A percentile compares a stretch with the other conserved stretches of the same genome.
Evolutionary conservation across 805 yeast species (phyloP).

Genomic region (Starmerella riodocensis): DNA sequence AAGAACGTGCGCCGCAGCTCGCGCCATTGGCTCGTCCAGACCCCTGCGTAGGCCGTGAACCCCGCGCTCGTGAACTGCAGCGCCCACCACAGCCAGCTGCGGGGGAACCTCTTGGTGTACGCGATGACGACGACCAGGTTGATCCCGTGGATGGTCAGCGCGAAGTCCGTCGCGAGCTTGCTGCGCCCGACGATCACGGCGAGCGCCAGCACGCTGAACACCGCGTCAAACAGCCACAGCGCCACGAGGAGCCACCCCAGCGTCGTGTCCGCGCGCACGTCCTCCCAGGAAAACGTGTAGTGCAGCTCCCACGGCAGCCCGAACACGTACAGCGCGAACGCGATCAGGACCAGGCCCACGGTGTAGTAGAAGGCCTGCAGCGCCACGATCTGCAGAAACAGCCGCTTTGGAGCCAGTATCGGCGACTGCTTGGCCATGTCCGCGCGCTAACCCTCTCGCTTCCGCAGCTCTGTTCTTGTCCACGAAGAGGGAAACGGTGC

Average conservation of each 20-base stretch:
- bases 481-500: no score
- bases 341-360: slow-evolving; percentile 55
- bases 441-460: no score
- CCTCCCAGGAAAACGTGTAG: slow-evolving; percentile 74
- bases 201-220: slow-evolving; percentile 71
- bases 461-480: no score
- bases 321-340: slow-evolving; percentile 48
- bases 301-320: slow-evolving; percentile 56
- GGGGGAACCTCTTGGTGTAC: slow-evolving; percentile 55
- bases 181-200: slow-evolving; percentile 83
- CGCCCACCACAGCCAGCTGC: slow-evolving; percentile 69
- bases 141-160: slow-evolving; percentile 77
- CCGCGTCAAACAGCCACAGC: slow-evolving; percentile 72
- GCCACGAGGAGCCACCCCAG: slow-evolving; percentile 62
- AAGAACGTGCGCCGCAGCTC: slow-evolving; percentile 83
- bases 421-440: slow-evolving; percentile 27
- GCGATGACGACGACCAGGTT: slow-evolving; percentile 58
- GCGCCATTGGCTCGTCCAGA: slow-evolving; percentile 84
- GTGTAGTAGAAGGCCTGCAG: slow-evolving; percentile 68
- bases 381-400: slow-evolving; percentile 58
- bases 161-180: slow-evolving; percentile 92
- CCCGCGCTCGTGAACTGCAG: slow-evolving; percentile 56
- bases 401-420: slow-evolving; percentile 43
- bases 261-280: slow-evolving; percentile 59
- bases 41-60: slow-evolving; percentile 65